A percentile compares a stretch with the other conserved stretches of the same genome.
These are phyloP conservation scores for Physcia stellaris DNA, from an alignment of 495 filamentous ascomycete genomes.

Conservation along the genomic window DNA sequence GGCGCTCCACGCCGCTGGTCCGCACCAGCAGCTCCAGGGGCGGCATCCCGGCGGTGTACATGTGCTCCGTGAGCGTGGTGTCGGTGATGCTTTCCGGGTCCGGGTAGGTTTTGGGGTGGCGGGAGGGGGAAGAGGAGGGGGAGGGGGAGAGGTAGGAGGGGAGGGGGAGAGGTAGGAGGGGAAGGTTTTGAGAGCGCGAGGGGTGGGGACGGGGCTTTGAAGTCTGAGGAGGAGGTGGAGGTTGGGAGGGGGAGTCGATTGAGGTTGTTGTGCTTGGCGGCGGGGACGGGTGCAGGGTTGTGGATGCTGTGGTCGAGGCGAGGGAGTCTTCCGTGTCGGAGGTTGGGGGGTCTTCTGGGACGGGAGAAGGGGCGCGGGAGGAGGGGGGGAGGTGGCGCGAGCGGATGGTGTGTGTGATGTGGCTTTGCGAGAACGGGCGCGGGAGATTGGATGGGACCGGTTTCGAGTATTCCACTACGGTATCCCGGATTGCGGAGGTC, in stretches of 20 bases:
- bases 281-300: conserved; percentile 34
- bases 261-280: conserved; percentile 15
- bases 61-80: conserved; percentile 61
- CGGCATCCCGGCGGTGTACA: conserved; percentile 72
- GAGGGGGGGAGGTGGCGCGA: conserved; percentile 32
- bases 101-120: conserved; percentile 16
- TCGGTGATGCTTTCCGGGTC: conserved; percentile 82
- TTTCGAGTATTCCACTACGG: conserved; percentile 68
- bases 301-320: conserved; percentile 38
- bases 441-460: conserved; percentile 38
- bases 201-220: too few species aligned
- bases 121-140: conserved; percentile 4
- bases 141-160: conserved; percentile 17
- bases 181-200: too few species aligned
- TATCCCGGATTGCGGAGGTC: conserved; percentile 74
- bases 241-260: conserved; percentile 9
- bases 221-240: conserved; percentile 13
- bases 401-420: conserved; percentile 74
- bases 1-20: conserved; percentile 78
- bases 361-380: conserved; percentile 11
- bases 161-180: too few species aligned
- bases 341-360: conserved; percentile 11
- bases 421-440: conserved; percentile 68
- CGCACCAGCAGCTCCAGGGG: conserved; percentile 81
- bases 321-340: conserved; percentile 20